Percentiles rank a stretch among this genome's conserved stretches.
phyloP scores from a whole-genome alignment of 2,329 filamentous ascomycete species.

The Fusarium sp. region DNA sequence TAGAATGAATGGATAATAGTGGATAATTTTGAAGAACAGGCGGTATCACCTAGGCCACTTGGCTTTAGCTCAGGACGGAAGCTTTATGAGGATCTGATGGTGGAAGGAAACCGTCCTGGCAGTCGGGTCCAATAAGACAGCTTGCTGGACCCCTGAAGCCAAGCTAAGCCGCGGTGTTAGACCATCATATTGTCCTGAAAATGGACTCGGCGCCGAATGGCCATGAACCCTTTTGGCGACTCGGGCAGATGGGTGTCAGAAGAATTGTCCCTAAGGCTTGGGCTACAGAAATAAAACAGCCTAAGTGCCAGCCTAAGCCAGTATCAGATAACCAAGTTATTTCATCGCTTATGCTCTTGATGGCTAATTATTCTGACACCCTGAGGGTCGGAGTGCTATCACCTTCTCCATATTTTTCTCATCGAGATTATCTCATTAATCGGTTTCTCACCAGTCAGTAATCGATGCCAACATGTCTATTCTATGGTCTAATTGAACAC shows the following conservation, averaged over 20 bases:
- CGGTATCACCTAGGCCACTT: constrained; percentile 18
- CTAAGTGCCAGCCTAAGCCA: no score
- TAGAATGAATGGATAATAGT: constrained; percentile 22
- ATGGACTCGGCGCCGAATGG: neutral
- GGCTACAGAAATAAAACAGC: no score
- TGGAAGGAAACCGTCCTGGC: neutral
- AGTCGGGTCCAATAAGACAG: constrained; percentile 17
- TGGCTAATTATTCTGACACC: no score
- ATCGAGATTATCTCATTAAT: neutral
- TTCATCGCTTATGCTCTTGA: no score
- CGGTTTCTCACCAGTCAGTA: neutral
- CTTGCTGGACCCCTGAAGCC: constrained; percentile 22
- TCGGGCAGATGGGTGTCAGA: neutral
- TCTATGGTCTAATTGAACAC: neutral
- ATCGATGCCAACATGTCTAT: neutral
- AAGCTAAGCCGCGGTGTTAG: neutral
- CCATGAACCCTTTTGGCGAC: constrained; percentile 26
- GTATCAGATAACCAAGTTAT: no score
- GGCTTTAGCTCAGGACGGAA: constrained; percentile 7
- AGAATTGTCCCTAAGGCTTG: no score
- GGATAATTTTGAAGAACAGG: constrained; percentile 20
- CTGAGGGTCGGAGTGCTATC: constrained; percentile 3
- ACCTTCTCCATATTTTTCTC: constrained; percentile 30
- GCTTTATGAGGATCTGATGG: constrained; percentile 1
- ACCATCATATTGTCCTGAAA: constrained; percentile 21